Evolutionary conservation across 257 asterid genomes (phyloP), one percentile per base, ranked within the genome.

Genomic region (Marsdenia floribunda): DNA sequence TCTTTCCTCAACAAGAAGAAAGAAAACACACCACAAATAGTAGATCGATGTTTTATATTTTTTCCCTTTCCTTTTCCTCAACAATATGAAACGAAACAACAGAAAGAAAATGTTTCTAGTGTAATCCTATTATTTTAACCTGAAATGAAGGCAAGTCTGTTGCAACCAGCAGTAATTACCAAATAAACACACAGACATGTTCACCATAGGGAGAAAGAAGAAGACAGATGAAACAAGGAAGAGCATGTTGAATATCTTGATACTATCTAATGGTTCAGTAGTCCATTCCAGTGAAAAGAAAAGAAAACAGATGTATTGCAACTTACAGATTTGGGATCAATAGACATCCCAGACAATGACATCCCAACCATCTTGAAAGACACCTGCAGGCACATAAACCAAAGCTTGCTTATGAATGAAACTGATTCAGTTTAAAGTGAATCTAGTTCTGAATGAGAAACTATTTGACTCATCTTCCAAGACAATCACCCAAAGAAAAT

Each of bases 271-370:
- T 18, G 67, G 66, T 54, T 37, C 18, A 71, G 14, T 33, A 64
- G 67, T 53, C 37, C 71, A 66, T 38, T 77, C 72, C 74, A 63
- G 38, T 13, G 33, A 47, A 7, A 66, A 72, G 14, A 71, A 19
- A 73, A 49, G 65, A 77, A 63, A n/a, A 75, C 7, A 64, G n/a
- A 68, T 42, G 42, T 9, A 29, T 37, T 58, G 55, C 22, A 14
- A 84, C 96, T 82, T 90, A 90, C 98, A 83, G 95, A 88, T 89
- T 90, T 94, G 71, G 97, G 93, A 88, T 94, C 97, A 68, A 91
- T 85, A 52, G 92, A 82, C 96, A 94, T 86, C 82, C 98, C 98
- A 74, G 98, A 89, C 73, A 94, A 79, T 14, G 98, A 86, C 73
- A 85, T 86, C 66, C 98, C 97, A 42, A 80, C 79, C 78, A 91